A percentile compares a stretch with the other conserved stretches of the same genome.
Evolutionary conservation across 176 grass and related monocot species (phyloP).

Genomic region (Leersia perrieri): DNA sequence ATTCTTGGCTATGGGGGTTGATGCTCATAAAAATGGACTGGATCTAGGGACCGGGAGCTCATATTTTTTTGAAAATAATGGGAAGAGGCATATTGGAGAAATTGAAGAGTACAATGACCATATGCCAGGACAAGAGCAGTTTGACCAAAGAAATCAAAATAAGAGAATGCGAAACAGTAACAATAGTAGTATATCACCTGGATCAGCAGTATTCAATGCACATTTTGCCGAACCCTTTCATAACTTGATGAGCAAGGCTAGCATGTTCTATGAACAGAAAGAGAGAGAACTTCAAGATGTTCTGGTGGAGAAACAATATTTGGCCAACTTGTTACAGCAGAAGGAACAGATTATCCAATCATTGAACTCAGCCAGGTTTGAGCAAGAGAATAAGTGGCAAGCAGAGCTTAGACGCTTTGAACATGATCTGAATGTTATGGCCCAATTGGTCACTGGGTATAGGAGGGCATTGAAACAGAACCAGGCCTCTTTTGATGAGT

Average conservation of each 20-base stretch:
- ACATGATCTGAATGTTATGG: constrained; percentile 75
- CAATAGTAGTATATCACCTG: constrained; percentile 34
- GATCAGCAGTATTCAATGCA: constrained; percentile 38
- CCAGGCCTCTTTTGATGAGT: constrained; percentile 43
- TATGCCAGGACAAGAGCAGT: constrained; percentile 44
- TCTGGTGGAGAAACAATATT: constrained; percentile 49
- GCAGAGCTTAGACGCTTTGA: constrained; percentile 56
- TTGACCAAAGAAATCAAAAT: constrained; percentile 49
- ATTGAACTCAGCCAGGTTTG: constrained; percentile 49
- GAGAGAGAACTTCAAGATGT: constrained; percentile 47
- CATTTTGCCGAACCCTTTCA: constrained; percentile 43
- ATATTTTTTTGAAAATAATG: constrained; percentile 61
- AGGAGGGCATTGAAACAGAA: constrained; percentile 56
- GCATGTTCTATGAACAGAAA: constrained; percentile 52
- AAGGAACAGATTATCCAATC: constrained; percentile 63
- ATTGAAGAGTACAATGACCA: constrained; percentile 62
- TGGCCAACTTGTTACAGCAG: constrained; percentile 44
- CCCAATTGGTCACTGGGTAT: constrained; percentile 52
- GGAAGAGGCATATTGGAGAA: constrained; percentile 73
- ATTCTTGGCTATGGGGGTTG: constrained; percentile 73
- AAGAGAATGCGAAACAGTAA: constrained; percentile 47
- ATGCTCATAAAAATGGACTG: constrained; percentile 56
- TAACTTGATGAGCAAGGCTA: constrained; percentile 38
- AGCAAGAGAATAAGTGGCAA: constrained; percentile 66
- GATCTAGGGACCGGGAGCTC: constrained; percentile 40